Conservation (phyloP, 2,329 filamentous ascomycete genomes). For the Elsinoe australis region DNA sequence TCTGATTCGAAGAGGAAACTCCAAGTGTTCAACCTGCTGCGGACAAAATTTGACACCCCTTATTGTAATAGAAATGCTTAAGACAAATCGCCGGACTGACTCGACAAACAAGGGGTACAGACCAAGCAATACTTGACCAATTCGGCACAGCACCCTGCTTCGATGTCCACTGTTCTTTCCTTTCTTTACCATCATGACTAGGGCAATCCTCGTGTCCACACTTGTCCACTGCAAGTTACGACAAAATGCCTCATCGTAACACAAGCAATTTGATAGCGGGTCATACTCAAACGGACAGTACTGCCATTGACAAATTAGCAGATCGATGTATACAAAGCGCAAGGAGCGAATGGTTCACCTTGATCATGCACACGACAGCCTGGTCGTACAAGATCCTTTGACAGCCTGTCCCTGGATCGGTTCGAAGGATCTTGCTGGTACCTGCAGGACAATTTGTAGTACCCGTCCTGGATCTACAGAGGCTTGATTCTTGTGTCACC, state of each 20-base stretch:
- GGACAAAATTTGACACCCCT: not conserved
- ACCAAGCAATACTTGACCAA: not conserved
- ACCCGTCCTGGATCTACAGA: conserved; percentile 3
- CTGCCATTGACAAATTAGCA: no score
- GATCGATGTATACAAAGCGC: no score
- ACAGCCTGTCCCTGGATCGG: not conserved
- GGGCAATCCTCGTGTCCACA: not conserved
- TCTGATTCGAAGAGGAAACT: not conserved
- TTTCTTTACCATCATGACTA: not conserved
- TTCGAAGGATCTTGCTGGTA: not conserved
- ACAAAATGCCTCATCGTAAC: no score
- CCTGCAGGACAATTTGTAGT: conserved; percentile 10
- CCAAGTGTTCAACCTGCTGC: not conserved
- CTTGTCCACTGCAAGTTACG: no score
- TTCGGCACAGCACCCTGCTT: not conserved
- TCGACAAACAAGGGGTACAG: no score
- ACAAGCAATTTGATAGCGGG: no score
- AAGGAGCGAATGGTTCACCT: no score
- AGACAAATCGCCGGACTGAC: no score
- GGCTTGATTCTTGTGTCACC: conserved; percentile 8
- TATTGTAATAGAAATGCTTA: no score
- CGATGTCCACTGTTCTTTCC: not conserved
- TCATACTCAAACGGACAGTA: no score
- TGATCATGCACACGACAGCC: no score
- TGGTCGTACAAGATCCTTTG: conserved; percentile 6